Evolutionary conservation across 2,329 filamentous ascomycete genomes (phyloP).

Genomic region (Aspergillus bombycis): DNA sequence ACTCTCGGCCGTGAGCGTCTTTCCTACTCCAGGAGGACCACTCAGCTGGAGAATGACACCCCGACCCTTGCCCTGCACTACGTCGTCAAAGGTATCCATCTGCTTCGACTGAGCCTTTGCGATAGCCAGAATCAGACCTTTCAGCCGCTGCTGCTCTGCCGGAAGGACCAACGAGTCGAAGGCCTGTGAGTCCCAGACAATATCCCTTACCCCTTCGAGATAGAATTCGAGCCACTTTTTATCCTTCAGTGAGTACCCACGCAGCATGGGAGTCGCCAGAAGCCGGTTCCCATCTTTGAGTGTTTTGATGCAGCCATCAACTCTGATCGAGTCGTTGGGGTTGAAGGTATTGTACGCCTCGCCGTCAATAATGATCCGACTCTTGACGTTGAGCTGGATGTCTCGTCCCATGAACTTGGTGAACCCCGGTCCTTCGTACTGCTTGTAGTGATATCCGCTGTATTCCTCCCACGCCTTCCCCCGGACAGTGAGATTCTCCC

Average conservation of each 20-base stretch:
- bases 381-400: slow-evolving; percentile 41
- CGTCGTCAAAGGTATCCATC: slow-evolving; percentile 50
- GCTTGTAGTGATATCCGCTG: slow-evolving; percentile 54
- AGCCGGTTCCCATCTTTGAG: slow-evolving; percentile 47
- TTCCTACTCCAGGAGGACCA: slow-evolving; percentile 58
- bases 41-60: slow-evolving; percentile 56
- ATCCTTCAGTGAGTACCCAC: slow-evolving; percentile 53
- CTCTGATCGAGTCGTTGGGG: slow-evolving; percentile 39
- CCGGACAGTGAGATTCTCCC: slow-evolving; percentile 46
- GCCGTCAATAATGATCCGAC: slow-evolving; percentile 56
- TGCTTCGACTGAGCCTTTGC: slow-evolving; percentile 47
- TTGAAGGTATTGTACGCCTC: slow-evolving; percentile 55
- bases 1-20: slow-evolving; percentile 56
- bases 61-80: slow-evolving; percentile 56
- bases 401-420: slow-evolving; percentile 33
- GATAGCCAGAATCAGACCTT: slow-evolving; percentile 53
- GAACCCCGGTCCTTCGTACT: slow-evolving; percentile 51
- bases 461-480: slow-evolving; percentile 52
- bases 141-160: slow-evolving; percentile 41
- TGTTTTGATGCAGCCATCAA: slow-evolving; percentile 23
- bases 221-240: slow-evolving; percentile 43
- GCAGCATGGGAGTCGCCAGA: slow-evolving; percentile 45
- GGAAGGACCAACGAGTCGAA: slow-evolving; percentile 56
- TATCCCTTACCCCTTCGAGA: slow-evolving; percentile 44
- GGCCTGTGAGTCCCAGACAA: slow-evolving; percentile 49